Base-by-base conservation (phyloP, 306 rosid genomes). In the Castanospermum australe region DNA sequence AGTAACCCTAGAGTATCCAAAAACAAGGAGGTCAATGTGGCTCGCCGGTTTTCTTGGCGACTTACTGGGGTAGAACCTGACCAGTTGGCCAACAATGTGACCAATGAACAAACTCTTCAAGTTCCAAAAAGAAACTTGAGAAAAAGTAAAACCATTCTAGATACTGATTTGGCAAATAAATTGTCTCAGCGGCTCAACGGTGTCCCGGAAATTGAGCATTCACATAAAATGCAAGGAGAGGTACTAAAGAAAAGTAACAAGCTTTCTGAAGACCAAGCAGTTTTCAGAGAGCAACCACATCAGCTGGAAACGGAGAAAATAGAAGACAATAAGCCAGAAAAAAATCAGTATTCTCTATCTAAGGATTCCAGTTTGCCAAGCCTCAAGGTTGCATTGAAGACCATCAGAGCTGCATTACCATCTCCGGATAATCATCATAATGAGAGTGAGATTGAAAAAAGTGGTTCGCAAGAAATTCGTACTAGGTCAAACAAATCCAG, bases 31-130 rank as follows among this genome's bases (percentile, higher is more conserved):
- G 63, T 62, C 61, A 79, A n/a, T 63, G 47, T 77, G 81, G 86
- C 89, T 67, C 78, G 71, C 50, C 86, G 89, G 33, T 85, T 84
- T 82, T 89, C 89, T 11, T 87, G 79, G 62, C 86, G 93, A 79
- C 88, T 88, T 60, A 85, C 97, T 81, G 91, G 90, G 36, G 18
- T 71, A 70, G 86, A 76, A 77, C 88, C 89, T 61, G 88, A 86
- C 65, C 68, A 67, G 35, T 55, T 41, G 78, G 63, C 73, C 39
- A 79, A 80, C 52, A 71, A 52, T 68, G 61, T 61, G 56, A 38
- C 82, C 67, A 73, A 62, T 30, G 91, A 84, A 75, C 79, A 25
- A 52, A 73, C 67, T 67, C 82, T 48, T 81, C 82, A 61, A 84
- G 75, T 71, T 79, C 59, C 86, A 66, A 73, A 51, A 81, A 33